phyloP scores from a whole-genome alignment of 148 eudicot genomes.

The Fagopyrum tataricum region DNA sequence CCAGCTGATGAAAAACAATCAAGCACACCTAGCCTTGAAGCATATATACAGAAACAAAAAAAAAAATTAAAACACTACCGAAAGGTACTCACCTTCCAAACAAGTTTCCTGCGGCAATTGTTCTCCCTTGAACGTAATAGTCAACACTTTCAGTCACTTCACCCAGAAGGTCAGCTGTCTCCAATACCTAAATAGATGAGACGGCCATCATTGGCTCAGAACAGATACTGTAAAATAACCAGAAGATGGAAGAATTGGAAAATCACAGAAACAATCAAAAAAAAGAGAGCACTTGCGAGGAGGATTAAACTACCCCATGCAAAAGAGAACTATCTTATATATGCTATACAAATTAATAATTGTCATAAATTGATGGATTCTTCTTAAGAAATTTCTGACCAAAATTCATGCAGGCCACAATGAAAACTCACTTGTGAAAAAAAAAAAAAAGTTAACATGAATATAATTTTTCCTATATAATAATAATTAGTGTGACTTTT shows the following conservation, averaged over 20 bases:
- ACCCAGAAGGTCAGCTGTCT: constrained; percentile 85
- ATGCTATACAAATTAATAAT: neutral
- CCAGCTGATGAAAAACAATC: neutral
- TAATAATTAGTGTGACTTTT: neutral
- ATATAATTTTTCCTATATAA: neutral
- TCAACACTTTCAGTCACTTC: constrained; percentile 96
- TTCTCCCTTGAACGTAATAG: constrained; percentile 90
- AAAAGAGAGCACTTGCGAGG: neutral
- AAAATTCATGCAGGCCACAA: neutral
- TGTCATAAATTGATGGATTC: neutral
- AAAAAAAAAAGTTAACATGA: neutral
- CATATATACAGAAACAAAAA: neutral
- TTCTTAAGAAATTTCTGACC: neutral
- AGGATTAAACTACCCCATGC: neutral
- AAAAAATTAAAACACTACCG: neutral
- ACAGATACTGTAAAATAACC: neutral
- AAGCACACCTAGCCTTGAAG: neutral
- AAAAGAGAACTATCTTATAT: neutral
- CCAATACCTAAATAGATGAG: constrained; percentile 53
- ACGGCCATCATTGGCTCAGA: neutral
- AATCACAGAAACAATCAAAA: neutral
- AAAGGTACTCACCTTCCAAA: constrained; percentile 69
- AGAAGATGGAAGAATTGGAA: neutral
- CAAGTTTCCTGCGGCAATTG: constrained; percentile 91
- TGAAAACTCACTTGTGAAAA: neutral